Base-by-base conservation (phyloP, 2,329 filamentous ascomycete species). In the Curvularia sp. region DNA sequence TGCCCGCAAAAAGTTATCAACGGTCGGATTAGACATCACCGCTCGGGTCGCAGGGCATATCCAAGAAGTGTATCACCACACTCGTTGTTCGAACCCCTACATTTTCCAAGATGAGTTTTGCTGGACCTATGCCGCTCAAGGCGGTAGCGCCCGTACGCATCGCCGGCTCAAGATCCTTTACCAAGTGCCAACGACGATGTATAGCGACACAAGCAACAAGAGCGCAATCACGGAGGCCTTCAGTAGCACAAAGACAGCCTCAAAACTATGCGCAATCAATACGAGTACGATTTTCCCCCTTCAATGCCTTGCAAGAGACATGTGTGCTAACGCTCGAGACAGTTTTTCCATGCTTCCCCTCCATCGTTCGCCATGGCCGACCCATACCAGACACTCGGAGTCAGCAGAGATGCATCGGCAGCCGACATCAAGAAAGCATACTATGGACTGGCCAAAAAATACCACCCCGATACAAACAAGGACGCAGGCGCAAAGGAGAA, bases 361-460 rank as follows among this genome's bases (percentile, higher is more conserved):
- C 75, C 88, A 89, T 74, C 86, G 87, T 24, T 89, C 88, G 44
- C 73, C 78, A 44, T 86, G 28, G 79, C 91, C 75, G 91, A 99
- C 71, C 95, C 95, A 1, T 99, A 99, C 78, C 86, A 88, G 65
- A 85, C 91, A 4, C 88, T 99, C 28, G 95, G 95, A 13, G 92
- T 99, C 30, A 83, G 83, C 71, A 96, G 94, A 77, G 85, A 80
- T 62, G 92, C 95, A n/a, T 88, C 91, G 1, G 82, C 92, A 3
- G 83, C 87, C 59, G 94, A 98, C 35, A 98, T 99, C 76, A 99
- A 99, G 77, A 98, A 97, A 78, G 93, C 95, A 3, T 99, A 99
- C 82, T 99, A 99, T 76, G 92, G 93, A 50, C 83, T 98, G 58
- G 95, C 95, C 20, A 99, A 99, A 80, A 99, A 98, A 75, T 99